phyloP scores from a whole-genome alignment of 2,329 filamentous ascomycete species.

The Grosmannia serpens region DNA sequence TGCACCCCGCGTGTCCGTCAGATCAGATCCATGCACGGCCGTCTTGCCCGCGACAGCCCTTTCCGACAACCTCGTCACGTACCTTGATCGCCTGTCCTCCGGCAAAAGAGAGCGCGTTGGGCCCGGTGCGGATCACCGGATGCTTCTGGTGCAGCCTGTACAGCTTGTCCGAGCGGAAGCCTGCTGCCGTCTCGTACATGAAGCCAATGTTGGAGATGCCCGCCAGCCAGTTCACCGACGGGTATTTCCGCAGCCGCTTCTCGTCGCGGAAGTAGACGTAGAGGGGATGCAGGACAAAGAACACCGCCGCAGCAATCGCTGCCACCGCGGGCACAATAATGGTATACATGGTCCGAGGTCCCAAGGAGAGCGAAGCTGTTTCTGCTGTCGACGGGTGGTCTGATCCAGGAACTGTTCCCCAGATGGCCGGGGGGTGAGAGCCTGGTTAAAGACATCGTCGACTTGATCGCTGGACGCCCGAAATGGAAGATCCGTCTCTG shows the following conservation, averaged over 20 bases:
- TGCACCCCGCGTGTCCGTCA: neutral
- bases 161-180: constrained; percentile 30
- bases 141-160: constrained; percentile 32
- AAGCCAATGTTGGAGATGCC: constrained; percentile 35
- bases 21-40: neutral
- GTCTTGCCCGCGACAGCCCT: no score
- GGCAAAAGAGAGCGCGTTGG: constrained; percentile 31
- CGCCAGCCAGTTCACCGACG: constrained; percentile 28
- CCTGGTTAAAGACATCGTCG: no score
- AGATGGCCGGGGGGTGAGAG: no score
- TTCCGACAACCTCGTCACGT: no score
- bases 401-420: no score
- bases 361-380: no score
- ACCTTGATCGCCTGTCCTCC: constrained; percentile 29
- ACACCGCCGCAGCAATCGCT: constrained; percentile 13
- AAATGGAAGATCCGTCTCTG: no score
- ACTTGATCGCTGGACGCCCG: no score
- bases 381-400: no score
- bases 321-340: neutral
- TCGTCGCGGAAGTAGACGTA: constrained; percentile 31
- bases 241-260: constrained; percentile 35
- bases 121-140: constrained; percentile 32
- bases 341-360: neutral
- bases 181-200: constrained; percentile 30
- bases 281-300: constrained; percentile 28